Percentiles rank a stretch among this genome's conserved stretches.
These are phyloP conservation scores for Clavariopsis aquatica DNA, from an alignment of 495 filamentous ascomycete genomes.

Conservation along the genomic window DNA sequence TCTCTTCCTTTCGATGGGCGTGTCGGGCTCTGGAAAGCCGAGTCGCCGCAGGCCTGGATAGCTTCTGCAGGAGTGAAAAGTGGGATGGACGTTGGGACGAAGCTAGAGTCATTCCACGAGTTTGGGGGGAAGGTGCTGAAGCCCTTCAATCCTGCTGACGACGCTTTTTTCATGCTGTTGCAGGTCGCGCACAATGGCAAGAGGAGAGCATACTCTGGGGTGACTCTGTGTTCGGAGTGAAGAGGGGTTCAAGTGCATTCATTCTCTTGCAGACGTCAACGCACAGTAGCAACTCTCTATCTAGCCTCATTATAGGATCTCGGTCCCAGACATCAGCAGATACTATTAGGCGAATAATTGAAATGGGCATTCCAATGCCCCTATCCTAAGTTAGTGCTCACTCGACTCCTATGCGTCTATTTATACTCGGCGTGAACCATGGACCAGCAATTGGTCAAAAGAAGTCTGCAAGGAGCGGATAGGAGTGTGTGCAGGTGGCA, in stretches of 20 bases:
- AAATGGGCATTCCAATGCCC: no score
- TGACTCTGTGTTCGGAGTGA: background rate
- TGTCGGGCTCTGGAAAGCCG: background rate
- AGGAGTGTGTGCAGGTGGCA: no score
- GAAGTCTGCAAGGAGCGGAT: no score
- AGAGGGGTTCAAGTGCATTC: background rate
- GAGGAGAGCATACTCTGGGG: background rate
- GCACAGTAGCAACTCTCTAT: no score
- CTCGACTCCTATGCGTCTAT: no score
- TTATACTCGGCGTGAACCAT: background rate
- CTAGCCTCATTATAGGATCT: no score
- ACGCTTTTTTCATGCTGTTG: background rate
- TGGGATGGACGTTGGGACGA: background rate
- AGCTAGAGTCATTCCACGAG: background rate
- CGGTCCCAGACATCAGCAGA: no score
- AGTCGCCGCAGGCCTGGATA: slow-evolving; percentile 2
- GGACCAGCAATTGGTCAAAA: no score
- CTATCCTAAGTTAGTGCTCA: no score
- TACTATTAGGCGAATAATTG: no score
- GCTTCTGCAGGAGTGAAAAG: background rate
- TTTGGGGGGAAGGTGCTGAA: background rate
- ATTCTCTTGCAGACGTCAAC: no score
- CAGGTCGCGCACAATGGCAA: slow-evolving; percentile 4
- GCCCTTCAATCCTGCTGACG: background rate
- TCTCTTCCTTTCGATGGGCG: background rate